phyloP scores from a whole-genome alignment of 441 rosid species.

The Gossypium davidsonii region DNA sequence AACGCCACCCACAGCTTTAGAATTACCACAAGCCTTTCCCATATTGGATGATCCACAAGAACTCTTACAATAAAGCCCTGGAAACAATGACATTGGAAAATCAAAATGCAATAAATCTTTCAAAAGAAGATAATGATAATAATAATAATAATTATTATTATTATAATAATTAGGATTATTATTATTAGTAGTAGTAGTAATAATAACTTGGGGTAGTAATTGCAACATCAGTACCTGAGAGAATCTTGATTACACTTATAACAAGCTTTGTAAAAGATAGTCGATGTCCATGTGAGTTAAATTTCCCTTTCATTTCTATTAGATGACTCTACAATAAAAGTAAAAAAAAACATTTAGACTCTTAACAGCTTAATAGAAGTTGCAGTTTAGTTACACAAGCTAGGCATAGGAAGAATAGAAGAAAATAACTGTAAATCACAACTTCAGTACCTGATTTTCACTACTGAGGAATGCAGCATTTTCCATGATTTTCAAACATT shows the following conservation, averaged over 20 bases:
- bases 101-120: constrained; percentile 19
- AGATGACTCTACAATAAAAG: constrained; percentile 53
- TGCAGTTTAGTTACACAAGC: neutral
- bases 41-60: constrained; percentile 23
- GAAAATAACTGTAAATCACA: constrained; percentile 15
- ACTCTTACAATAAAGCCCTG: constrained; percentile 49
- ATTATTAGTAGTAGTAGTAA: no score
- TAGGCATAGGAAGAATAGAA: neutral
- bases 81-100: constrained; percentile 22
- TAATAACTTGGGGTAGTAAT: neutral
- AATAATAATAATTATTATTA: no score
- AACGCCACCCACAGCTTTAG: constrained; percentile 30
- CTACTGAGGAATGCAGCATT: constrained; percentile 93
- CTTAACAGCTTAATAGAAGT: constrained; percentile 9
- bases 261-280: constrained; percentile 53
- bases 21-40: constrained; percentile 26
- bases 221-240: constrained; percentile 52
- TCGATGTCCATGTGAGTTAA: constrained; percentile 33
- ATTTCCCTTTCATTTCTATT: constrained; percentile 54
- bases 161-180: no score
- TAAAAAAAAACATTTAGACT: constrained; percentile 6
- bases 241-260: constrained; percentile 55
- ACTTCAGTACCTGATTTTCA: constrained; percentile 74
- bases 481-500: constrained; percentile 94
- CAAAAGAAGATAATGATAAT: neutral